Evolutionary conservation across 768 basidiomycete species (phyloP).

Genomic region (Trametes maxima): DNA sequence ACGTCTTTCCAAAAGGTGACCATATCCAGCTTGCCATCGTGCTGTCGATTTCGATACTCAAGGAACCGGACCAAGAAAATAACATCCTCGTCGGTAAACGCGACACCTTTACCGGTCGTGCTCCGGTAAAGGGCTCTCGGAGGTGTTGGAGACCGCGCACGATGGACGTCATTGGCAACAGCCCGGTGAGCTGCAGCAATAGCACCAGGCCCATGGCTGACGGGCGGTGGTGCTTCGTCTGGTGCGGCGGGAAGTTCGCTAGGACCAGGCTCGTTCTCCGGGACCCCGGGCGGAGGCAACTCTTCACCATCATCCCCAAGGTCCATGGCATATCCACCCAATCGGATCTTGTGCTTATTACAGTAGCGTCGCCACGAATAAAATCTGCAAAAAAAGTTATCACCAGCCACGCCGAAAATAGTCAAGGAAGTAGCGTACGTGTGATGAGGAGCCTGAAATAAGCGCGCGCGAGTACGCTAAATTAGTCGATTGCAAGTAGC

Average conservation of each 20-base stretch:
- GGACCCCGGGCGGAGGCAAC: not conserved
- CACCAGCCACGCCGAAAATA: not conserved
- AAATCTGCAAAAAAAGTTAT: constrained; percentile 50
- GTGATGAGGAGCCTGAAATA: constrained; percentile 76
- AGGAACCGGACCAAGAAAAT: constrained; percentile 75
- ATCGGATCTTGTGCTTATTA: constrained; percentile 90
- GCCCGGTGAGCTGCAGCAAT: constrained; percentile 48
- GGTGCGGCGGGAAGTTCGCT: constrained; percentile 50
- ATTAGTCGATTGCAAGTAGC: not conserved
- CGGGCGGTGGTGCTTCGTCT: constrained; percentile 26
- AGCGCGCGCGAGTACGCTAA: not conserved
- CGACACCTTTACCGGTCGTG: constrained; percentile 88
- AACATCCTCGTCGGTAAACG: constrained; percentile 84
- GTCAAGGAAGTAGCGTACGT: constrained; percentile 52
- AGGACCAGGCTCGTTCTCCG: constrained; percentile 43
- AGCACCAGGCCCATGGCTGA: constrained; percentile 43
- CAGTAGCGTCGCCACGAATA: constrained; percentile 92
- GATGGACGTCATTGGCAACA: constrained; percentile 42
- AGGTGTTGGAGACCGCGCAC: constrained; percentile 77
- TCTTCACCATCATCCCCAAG: constrained; percentile 45
- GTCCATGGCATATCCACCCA: constrained; percentile 83
- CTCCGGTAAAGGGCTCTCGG: constrained; percentile 79
- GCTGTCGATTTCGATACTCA: constrained; percentile 44
- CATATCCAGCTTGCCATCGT: constrained; percentile 70
- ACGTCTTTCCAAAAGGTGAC: constrained; percentile 81